These are phyloP conservation scores for Pseudevernia furfuracea DNA, from an alignment of 495 filamentous ascomycete genomes.

Conservation along the genomic window DNA sequence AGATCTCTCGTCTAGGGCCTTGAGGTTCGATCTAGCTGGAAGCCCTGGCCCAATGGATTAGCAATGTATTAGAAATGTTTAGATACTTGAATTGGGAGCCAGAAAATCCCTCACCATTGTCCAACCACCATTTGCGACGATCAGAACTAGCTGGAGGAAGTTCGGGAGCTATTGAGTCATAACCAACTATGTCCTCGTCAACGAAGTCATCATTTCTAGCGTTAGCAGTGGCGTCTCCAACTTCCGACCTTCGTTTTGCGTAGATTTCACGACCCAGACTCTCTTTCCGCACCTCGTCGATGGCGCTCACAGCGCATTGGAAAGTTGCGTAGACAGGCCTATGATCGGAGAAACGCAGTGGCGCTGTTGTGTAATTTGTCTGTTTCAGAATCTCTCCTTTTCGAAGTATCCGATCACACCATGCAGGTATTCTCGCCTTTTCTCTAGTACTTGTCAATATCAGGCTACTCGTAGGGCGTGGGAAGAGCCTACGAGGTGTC, in stretches of 20 bases:
- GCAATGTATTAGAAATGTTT: conserved; percentile 1
- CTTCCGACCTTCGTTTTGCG: conserved; percentile 51
- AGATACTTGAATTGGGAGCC: neutral
- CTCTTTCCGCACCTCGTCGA: conserved; percentile 67
- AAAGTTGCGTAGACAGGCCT: conserved; percentile 87
- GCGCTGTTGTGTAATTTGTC: conserved; percentile 66
- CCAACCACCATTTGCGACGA: conserved; percentile 87
- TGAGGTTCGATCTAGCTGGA: conserved; percentile 63
- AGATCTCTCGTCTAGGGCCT: conserved; percentile 51
- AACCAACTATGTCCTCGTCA: conserved; percentile 66
- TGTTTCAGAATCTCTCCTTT: conserved; percentile 80
- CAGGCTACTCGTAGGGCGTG: neutral
- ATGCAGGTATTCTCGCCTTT: conserved; percentile 89
- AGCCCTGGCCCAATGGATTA: conserved; percentile 42
- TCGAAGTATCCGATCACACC: conserved; percentile 88
- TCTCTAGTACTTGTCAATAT: conserved; percentile 46
- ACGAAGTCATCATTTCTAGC: conserved; percentile 51
- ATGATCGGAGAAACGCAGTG: conserved; percentile 85
- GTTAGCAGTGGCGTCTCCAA: conserved; percentile 41
- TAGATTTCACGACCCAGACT: conserved; percentile 66
- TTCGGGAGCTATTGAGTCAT: conserved; percentile 68
- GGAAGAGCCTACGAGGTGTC: conserved; percentile 72
- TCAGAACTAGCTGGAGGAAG: conserved; percentile 88
- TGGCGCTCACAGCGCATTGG: conserved; percentile 66
- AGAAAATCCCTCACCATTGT: conserved; percentile 45